Base-by-base conservation (phyloP, 805 yeast genomes). In the Saturnispora gosingensis region DNA sequence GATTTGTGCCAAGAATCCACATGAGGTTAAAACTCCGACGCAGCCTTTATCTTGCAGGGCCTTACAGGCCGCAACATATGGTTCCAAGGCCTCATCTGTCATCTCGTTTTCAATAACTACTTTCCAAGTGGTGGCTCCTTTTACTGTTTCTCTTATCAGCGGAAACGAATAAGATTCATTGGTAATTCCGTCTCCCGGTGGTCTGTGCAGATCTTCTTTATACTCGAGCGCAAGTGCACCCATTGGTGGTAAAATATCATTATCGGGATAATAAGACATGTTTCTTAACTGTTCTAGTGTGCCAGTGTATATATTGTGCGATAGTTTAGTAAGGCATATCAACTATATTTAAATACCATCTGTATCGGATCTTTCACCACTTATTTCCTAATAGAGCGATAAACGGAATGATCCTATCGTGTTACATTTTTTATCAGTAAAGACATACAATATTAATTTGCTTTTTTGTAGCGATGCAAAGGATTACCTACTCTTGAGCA, bases 1-100 rank as follows among this genome's bases (percentile, higher is more conserved):
- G 18, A 62, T 55, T 39, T 64, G 66, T 2, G 70, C 67, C 4
- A 68, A 57, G 52, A 67, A 68, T 11, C 71, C 71, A 57, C 71
- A 68, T 2, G 70, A 65, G 4, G 71, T 66, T 22, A 65, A 61
- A 13, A 65, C 55, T 16, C 70, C 71, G 49, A 65, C 54, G 8
- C 69, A 69, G 9, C 72, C 72, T 40, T 61, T 58, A 0, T 57
- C 56, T 13, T 59, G 60, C 11, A 67, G 50, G n/a, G 51, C 55
- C 16, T 58, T 45, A 30, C 64, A 61, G 4, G 66, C 66, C 20
- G 60, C 61, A 28, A 60, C 59, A 54, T 63, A 65, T 2, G 49
- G 46, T n/a, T 65, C 58, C 1, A 67, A 48, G 53, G 63, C 61
- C 39, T 57, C 61, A 9, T 63, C 62, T 3, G 61, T 43, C 48